A percentile compares a stretch with the other conserved stretches of the same genome.
These are phyloP conservation scores for Selaginella moellendorffii DNA, from an alignment of 75 land plant genomes.

Conservation along the genomic window DNA sequence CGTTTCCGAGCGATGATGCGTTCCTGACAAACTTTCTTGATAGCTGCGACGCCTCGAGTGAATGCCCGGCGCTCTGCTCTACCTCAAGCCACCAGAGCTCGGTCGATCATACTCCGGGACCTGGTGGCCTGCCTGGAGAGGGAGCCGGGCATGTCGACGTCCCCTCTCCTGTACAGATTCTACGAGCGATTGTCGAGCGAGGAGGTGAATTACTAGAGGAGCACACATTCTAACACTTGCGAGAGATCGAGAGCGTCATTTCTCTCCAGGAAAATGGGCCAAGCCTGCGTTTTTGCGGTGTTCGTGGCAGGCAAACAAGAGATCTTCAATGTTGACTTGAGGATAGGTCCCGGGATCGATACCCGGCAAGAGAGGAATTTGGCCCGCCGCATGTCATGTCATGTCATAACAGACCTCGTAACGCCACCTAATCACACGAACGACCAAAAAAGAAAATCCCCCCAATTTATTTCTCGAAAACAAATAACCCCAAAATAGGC, in stretches of 20 bases:
- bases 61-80: slow-evolving; percentile 12
- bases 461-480: not conserved
- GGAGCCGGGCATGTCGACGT: slow-evolving; percentile 75
- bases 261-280: too few relatives aligned
- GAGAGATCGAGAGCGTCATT: too few relatives aligned
- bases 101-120: slow-evolving; percentile 52
- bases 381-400: too few relatives aligned
- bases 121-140: slow-evolving; percentile 62
- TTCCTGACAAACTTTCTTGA: not conserved
- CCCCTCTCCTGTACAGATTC: slow-evolving; percentile 49
- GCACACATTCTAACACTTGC: too few relatives aligned
- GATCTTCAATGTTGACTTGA: too few relatives aligned
- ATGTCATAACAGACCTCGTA: not conserved
- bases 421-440: not conserved
- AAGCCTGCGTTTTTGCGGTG: too few relatives aligned
- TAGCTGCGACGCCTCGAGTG: not conserved
- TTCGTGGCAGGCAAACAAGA: too few relatives aligned
- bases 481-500: not conserved
- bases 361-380: too few relatives aligned
- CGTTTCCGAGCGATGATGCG: not conserved
- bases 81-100: slow-evolving; percentile 20
- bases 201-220: too few relatives aligned
- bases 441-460: not conserved
- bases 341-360: too few relatives aligned
- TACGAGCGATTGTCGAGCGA: too few relatives aligned